Percentiles rank a stretch among this genome's conserved stretches.
These are phyloP conservation scores for Medicago truncatula DNA, from an alignment of 306 rosid species.

Conservation along the genomic window MtrunA17r5.0-ANR NC_053046.1:8928501-8929000, in stretches of 20 bases:
- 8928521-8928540: slow-evolving; percentile 31
- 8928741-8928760: slow-evolving; percentile 28
- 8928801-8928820: background rate
- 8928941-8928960: slow-evolving; percentile 32
- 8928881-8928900: slow-evolving; percentile 33
- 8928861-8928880: slow-evolving; percentile 35
- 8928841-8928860: background rate
- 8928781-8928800: slow-evolving; percentile 30
- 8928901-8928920: slow-evolving; percentile 37
- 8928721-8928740: slow-evolving; percentile 24
- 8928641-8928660: background rate
- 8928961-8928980: slow-evolving; percentile 37
- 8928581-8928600: slow-evolving; percentile 28
- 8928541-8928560: slow-evolving; percentile 32
- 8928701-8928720: slow-evolving; percentile 38
- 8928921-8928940: slow-evolving; percentile 27
- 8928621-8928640: slow-evolving; percentile 2
- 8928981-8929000: background rate
- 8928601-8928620: slow-evolving; percentile 19
- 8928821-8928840: background rate
- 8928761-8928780: slow-evolving; percentile 40
- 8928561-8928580: slow-evolving; percentile 37
- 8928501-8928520: slow-evolving; percentile 28
- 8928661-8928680: slow-evolving; percentile 7
- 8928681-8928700: slow-evolving; percentile 35